These are phyloP conservation scores for Kurtzmaniella cleridarum DNA, from an alignment of 805 yeast species.

Conservation along the genomic window DNA sequence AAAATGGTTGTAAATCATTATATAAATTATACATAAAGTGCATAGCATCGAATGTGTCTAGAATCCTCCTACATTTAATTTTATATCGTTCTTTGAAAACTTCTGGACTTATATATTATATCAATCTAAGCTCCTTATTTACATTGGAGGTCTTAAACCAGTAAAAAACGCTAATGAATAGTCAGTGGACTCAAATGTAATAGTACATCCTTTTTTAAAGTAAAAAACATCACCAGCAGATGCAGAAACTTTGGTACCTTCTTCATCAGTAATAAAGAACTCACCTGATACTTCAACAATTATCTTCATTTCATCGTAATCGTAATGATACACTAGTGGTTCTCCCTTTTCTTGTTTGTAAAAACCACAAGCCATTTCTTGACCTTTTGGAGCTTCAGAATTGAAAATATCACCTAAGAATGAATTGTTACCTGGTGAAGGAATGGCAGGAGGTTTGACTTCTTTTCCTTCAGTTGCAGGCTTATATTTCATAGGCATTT, in stretches of 20 bases:
- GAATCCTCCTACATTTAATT: too few relatives aligned
- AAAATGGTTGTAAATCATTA: too few relatives aligned
- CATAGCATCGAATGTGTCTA: too few relatives aligned
- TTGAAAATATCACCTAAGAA: constrained; percentile 63
- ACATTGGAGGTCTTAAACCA: constrained; percentile 47
- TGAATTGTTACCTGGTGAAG: constrained; percentile 63
- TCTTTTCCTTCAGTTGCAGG: constrained; percentile 50
- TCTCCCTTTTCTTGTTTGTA: constrained; percentile 66
- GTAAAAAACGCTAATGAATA: constrained; percentile 60
- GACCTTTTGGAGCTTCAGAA: constrained; percentile 54
- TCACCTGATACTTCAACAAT: constrained; percentile 65
- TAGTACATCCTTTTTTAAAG: constrained; percentile 63
- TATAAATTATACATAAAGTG: too few relatives aligned
- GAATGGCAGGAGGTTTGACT: constrained; percentile 52
- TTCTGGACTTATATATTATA: too few relatives aligned
- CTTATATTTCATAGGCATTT: constrained; percentile 52
- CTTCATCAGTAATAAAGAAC: constrained; percentile 57
- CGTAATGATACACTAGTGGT: constrained; percentile 61
- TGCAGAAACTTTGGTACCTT: constrained; percentile 53
- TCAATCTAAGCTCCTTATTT: neutral
- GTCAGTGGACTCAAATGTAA: constrained; percentile 56
- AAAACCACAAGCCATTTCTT: constrained; percentile 63
- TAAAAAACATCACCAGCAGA: constrained; percentile 64
- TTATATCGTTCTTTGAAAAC: too few relatives aligned
- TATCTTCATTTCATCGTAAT: constrained; percentile 63